These are phyloP conservation scores for Ceratonia siliqua DNA, from an alignment of 306 rosid species.

Conservation along the genomic window DNA sequence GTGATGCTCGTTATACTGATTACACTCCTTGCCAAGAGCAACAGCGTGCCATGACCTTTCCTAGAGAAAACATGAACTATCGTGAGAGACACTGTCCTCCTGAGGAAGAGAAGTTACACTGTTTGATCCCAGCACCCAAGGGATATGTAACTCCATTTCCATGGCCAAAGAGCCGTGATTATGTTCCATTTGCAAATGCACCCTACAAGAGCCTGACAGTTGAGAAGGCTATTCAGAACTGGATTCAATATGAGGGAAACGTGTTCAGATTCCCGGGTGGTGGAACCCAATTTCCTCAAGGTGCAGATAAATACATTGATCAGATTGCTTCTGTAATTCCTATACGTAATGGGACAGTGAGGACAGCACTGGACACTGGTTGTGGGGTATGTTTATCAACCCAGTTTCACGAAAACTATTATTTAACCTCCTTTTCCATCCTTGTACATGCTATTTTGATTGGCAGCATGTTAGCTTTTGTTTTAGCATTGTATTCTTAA, in stretches of 20 bases:
- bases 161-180: constrained; percentile 92
- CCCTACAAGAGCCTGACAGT: constrained; percentile 91
- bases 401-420: constrained; percentile 3
- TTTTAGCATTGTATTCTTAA: constrained; percentile 25
- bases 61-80: constrained; percentile 75
- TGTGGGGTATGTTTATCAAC: constrained; percentile 70
- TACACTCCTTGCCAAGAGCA: constrained; percentile 94
- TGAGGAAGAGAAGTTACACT: constrained; percentile 68
- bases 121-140: constrained; percentile 85
- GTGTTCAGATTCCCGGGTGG: constrained; percentile 87
- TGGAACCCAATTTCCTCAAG: constrained; percentile 91
- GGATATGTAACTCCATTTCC: constrained; percentile 91
- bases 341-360: constrained; percentile 71
- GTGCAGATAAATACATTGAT: constrained; percentile 84
- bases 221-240: constrained; percentile 92
- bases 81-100: constrained; percentile 85
- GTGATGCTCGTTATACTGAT: constrained; percentile 56
- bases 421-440: background rate
- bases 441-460: background rate
- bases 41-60: constrained; percentile 84
- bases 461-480: constrained; percentile 19
- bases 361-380: constrained; percentile 87
- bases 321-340: constrained; percentile 83
- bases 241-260: constrained; percentile 89
- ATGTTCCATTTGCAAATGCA: constrained; percentile 86